These are phyloP conservation scores for Coffea humblotiana DNA, from an alignment of 305 asterid species.

Conservation along the genomic window DNA sequence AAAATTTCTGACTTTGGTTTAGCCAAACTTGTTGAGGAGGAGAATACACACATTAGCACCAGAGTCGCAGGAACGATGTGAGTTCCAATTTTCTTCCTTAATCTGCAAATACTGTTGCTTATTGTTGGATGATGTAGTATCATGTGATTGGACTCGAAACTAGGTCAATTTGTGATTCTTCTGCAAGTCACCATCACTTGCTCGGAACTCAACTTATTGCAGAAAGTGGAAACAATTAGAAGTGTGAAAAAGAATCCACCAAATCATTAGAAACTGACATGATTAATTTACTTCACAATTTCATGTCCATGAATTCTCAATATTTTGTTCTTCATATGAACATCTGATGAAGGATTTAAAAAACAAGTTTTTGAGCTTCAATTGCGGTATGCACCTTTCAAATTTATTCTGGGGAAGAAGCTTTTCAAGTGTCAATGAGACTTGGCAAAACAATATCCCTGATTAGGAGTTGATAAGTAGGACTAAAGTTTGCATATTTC, in stretches of 20 bases:
- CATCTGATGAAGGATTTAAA: neutral
- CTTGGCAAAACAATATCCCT: neutral
- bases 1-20: conserved; percentile 24
- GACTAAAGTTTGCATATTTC: neutral
- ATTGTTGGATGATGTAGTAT: neutral
- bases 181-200: neutral
- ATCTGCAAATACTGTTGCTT: neutral
- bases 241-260: neutral
- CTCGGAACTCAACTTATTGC: neutral
- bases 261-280: too few species aligned
- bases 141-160: neutral
- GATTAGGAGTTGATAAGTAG: neutral
- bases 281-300: neutral
- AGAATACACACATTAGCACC: conserved; percentile 16
- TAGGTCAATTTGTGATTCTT: neutral
- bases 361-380: neutral
- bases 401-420: neutral
- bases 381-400: neutral
- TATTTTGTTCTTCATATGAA: neutral
- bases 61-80: conserved; percentile 23
- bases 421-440: neutral
- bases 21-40: conserved; percentile 20
- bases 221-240: neutral
- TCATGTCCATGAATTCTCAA: neutral
- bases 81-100: neutral